These are phyloP conservation scores for Mycocentrospora acerina DNA, from an alignment of 2,329 filamentous ascomycete genomes.

Conservation along the genomic window DNA sequence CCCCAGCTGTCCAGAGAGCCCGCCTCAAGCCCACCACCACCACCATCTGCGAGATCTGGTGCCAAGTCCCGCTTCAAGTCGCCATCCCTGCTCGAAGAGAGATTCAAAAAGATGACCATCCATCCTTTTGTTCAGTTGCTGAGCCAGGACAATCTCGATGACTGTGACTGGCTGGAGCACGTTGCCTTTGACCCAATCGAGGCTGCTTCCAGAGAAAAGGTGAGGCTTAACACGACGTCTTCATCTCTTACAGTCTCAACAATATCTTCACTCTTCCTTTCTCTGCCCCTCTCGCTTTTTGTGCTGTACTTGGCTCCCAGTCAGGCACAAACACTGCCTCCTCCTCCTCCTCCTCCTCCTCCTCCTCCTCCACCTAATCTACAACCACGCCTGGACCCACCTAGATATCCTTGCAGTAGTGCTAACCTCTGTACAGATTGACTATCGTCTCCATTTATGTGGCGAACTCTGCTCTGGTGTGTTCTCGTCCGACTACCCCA, in stretches of 20 bases:
- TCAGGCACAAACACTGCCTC: conserved; percentile 8
- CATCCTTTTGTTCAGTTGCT: conserved; percentile 75
- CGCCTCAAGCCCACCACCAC: conserved; percentile 17
- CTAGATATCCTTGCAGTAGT: neutral
- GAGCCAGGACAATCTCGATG: conserved; percentile 65
- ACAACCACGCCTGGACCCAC: neutral
- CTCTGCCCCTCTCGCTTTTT: conserved; percentile 10
- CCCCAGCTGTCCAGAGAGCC: conserved; percentile 40
- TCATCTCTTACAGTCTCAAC: conserved; percentile 4
- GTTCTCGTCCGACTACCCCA: conserved; percentile 69
- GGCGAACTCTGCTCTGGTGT: conserved; percentile 78
- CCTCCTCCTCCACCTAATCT: neutral
- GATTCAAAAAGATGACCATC: conserved; percentile 51
- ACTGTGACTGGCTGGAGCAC: conserved; percentile 60
- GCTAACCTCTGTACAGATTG: conserved; percentile 56
- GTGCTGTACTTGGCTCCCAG: too few species aligned
- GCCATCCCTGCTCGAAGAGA: conserved; percentile 26
- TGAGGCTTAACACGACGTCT: conserved; percentile 42
- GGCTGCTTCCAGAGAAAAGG: conserved; percentile 62
- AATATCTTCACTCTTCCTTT: conserved; percentile 1
- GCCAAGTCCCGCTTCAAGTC: conserved; percentile 25
- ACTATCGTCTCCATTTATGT: conserved; percentile 73
- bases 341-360: neutral
- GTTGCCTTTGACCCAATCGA: conserved; percentile 60
- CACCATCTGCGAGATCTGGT: conserved; percentile 14